phyloP scores from a whole-genome alignment of 257 asterid species.

The Fraxinus quadrangulata region DNA sequence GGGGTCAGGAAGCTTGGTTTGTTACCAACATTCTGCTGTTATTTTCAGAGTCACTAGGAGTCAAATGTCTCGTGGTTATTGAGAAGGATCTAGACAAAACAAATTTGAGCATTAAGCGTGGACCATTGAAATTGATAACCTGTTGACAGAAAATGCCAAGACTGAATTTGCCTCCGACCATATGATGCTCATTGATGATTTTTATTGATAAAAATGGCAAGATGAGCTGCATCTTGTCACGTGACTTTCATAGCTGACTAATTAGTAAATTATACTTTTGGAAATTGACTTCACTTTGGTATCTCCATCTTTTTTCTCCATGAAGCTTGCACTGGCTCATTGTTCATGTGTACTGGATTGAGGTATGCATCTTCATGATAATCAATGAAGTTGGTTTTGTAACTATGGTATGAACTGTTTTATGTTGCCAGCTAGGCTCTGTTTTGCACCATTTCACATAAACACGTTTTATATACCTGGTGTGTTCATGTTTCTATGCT shows the following conservation, averaged over 20 bases:
- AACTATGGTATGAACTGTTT: background rate
- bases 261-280: background rate
- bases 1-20: background rate
- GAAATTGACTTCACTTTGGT: background rate
- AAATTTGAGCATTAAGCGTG: background rate
- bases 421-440: background rate
- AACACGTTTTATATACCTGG: background rate
- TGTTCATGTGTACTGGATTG: background rate
- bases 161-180: background rate
- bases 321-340: background rate
- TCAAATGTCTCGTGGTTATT: slow-evolving; percentile 1
- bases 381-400: background rate
- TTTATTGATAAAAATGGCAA: background rate
- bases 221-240: background rate
- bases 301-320: background rate
- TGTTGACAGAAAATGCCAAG: background rate
- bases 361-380: background rate
- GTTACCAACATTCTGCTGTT: background rate
- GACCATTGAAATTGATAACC: slow-evolving; percentile 18
- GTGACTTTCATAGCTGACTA: background rate
- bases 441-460: background rate
- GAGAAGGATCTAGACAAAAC: slow-evolving; percentile 9
- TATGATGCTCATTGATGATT: background rate
- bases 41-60: slow-evolving; percentile 9
- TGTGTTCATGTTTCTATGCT: no score